Conservation (phyloP, 2,329 filamentous ascomycete genomes). For the Pseudocercospora pini-densiflorae region DNA sequence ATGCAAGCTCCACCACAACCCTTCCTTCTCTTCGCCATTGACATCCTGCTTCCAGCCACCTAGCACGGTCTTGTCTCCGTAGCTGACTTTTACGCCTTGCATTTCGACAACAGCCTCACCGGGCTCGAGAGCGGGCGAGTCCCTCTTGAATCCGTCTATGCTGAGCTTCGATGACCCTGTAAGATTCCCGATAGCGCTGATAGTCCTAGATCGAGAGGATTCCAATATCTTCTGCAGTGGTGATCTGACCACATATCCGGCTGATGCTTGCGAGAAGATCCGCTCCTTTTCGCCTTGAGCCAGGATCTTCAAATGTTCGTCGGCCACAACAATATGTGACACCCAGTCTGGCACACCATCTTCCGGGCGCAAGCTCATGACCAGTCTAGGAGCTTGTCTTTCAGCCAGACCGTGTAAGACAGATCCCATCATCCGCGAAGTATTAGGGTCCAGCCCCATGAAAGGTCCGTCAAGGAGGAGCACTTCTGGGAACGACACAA, state of each 20-base stretch:
- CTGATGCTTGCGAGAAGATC: constrained; percentile 47
- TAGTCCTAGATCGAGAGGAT: neutral
- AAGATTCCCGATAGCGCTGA: neutral
- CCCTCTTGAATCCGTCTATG: constrained; percentile 36
- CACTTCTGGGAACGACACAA: constrained; percentile 78
- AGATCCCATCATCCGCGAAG: constrained; percentile 70
- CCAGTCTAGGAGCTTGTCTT: constrained; percentile 69
- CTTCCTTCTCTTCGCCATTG: constrained; percentile 53
- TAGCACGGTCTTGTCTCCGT: constrained; percentile 76
- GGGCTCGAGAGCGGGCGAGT: constrained; percentile 36
- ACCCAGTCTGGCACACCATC: constrained; percentile 90
- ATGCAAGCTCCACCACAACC: constrained; percentile 81
- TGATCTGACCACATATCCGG: neutral
- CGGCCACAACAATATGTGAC: constrained; percentile 77
- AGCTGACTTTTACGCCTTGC: constrained; percentile 79
- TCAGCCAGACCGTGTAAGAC: constrained; percentile 72
- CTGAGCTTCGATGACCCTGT: constrained; percentile 22
- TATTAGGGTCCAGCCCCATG: constrained; percentile 91
- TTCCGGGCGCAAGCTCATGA: constrained; percentile 81
- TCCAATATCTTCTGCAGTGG: neutral
- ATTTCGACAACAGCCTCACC: constrained; percentile 84
- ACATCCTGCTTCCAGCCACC: constrained; percentile 75
- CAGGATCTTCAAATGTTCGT: constrained; percentile 67
- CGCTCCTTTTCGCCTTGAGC: constrained; percentile 67
- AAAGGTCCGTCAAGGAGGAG: constrained; percentile 92